Evolutionary conservation across 164 flowering plant genomes (phyloP), one percentile per base, ranked within the genome.

Genomic region (Aristolochia californica): DNA sequence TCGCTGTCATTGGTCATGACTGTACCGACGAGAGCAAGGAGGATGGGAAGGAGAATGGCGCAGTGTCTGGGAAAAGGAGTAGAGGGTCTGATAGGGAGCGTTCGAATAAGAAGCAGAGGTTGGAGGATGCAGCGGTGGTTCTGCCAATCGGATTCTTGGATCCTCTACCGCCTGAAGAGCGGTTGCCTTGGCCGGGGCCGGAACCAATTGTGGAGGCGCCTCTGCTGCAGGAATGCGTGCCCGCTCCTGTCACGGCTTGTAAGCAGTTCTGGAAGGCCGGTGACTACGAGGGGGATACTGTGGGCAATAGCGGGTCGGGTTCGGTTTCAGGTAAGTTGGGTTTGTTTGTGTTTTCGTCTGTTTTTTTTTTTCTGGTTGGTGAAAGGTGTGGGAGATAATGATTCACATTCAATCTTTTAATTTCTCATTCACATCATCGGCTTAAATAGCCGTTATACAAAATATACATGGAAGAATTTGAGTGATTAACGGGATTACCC

Each of bases 221-320:
- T n/a, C 57, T 9, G 24, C 22, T 18, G 25, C 55, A 18, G 20
- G 50, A 7, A 16, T 13, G 9, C 7, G n/a, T n/a, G n/a, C n/a
- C n/a, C n/a, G n/a, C n/a, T n/a, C n/a, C 44, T 34, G 7, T 34
- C 10, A 5, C 40, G 1, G 66, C 15, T 21, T 65, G 66, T 52
- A 85, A 69, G 75, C 93, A 83, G 79, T 88, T 91, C 47, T 91
- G 98, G 98, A 91, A 88, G 69, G 96, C 98, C 0, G 96, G 96
- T 17, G 96, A 91, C 26, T 91, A 74, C 56, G 95, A 83, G 7
- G 93, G 76, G 0, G 63, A 64, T 57, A 55, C 75, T 30, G 48
- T n/a, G n/a, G n/a, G 21, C 9, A 20, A 28, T n/a, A 58, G 66
- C 48, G 67, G 62, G 26, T 74, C 77, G 76, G 26, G n/a, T 2